Evolutionary conservation across 2,329 filamentous ascomycete species (phyloP).

Genomic region (Sporothrix phasma): DNA sequence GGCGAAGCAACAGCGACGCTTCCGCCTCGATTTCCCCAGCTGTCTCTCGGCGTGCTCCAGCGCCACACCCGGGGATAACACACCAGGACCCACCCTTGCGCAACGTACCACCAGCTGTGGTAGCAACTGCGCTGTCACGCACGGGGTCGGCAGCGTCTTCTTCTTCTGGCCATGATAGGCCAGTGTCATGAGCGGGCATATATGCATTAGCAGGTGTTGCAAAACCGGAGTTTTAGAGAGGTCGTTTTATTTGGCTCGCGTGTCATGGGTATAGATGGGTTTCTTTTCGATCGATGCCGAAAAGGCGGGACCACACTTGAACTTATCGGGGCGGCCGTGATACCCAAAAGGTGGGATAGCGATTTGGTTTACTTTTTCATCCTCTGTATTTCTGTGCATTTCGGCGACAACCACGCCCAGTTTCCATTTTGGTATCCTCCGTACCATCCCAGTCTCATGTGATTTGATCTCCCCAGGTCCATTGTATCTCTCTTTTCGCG

Average conservation of each 20-base stretch:
- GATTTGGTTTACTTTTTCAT: neutral
- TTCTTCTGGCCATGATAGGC: neutral
- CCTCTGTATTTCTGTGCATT: neutral
- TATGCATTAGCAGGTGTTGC: neutral
- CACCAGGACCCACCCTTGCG: neutral
- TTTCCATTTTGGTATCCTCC: neutral
- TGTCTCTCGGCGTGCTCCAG: neutral
- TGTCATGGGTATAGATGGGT: neutral
- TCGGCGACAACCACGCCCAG: neutral
- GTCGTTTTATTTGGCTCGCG: neutral
- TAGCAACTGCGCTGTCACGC: constrained; percentile 7
- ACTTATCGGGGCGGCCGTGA: constrained; percentile 8
- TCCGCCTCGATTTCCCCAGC: neutral
- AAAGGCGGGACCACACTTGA: neutral
- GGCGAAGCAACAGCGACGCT: neutral
- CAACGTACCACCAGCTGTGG: constrained; percentile 9
- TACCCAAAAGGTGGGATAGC: constrained; percentile 11
- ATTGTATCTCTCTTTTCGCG: neutral
- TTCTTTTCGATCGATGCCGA: neutral
- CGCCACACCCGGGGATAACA: neutral
- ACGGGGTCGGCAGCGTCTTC: neutral
- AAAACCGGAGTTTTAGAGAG: neutral
- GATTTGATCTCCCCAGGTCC: neutral
- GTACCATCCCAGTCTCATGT: neutral
- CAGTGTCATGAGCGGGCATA: neutral